Base-by-base conservation (phyloP, 1,139 yeast species). In the Eremothecium coryli region DNA sequence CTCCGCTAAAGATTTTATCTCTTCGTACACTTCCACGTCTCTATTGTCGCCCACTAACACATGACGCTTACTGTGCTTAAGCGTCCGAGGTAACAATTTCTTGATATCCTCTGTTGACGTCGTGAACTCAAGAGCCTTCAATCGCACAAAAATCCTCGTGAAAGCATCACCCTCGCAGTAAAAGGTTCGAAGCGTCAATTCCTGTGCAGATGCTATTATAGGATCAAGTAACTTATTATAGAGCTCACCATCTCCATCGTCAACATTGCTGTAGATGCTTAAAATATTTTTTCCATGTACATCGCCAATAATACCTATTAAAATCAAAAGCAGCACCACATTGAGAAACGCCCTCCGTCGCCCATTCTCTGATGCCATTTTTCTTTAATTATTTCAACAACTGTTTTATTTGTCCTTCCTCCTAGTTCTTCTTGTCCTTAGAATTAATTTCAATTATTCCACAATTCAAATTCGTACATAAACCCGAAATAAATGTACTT, bases 151-250 rank as follows among this genome's bases (percentile, higher is more conserved):
- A 4, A 17, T 17, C 8, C 17, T 27, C 13, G 22, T 17, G 14
- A 27, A 27, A n/a, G 20, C 5, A 17, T 27, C 30, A 11, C 30
- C 30, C 30, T 27, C 30, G 14, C 30, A 27, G 14, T 27, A 27
- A 14, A 27, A 27, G 15, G 30, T 27, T 14, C 30, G 20, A 16
- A 27, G 30, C 30, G 30, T 22, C 14, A 27, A 27, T 14, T 27
- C 30, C 7, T 27, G 30, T n/a, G 30, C 30, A 10, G 30, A 5
- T 18, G 20, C 30, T 11, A 27, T 9, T 11, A 27, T 18, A 9
- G 30, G 30, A 11, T 27, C 22, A 4, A 27, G 22, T 11, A 27
- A 17, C 21, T 11, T 12, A 7, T 27, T 27, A 14, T 27, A 22
- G n/a, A 27, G 20, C 8, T 17, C 30, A 5, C 12, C 28, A 4